phyloP scores from a whole-genome alignment of 2,329 filamentous ascomycete species.

The Berkeleyomyces basicola region DNA sequence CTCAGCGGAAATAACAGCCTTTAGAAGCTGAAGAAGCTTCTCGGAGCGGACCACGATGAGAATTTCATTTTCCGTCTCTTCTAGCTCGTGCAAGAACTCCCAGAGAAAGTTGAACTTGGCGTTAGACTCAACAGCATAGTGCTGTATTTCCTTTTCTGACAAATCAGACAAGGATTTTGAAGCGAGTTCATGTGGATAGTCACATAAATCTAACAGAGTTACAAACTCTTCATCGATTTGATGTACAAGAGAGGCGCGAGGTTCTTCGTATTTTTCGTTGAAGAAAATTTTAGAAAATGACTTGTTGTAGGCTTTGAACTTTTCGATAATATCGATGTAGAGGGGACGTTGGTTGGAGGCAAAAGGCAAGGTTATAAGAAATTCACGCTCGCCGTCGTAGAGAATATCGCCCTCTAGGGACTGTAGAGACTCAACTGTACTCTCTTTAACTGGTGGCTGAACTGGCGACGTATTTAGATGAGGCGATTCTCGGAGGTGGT shows the following conservation, averaged over 20 bases:
- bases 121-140: slow-evolving; percentile 38
- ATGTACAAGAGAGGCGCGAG: slow-evolving; percentile 24
- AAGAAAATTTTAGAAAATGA: slow-evolving; percentile 29
- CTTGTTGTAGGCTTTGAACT: slow-evolving; percentile 28
- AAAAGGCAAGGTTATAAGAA: slow-evolving; percentile 40
- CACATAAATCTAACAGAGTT: slow-evolving; percentile 36
- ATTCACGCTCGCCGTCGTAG: slow-evolving; percentile 23
- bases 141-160: slow-evolving; percentile 28
- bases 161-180: slow-evolving; percentile 26
- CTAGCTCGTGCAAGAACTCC: slow-evolving; percentile 33
- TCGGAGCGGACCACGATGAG: slow-evolving; percentile 37
- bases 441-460: slow-evolving; percentile 4
- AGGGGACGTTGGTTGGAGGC: slow-evolving; percentile 33
- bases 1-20: slow-evolving; percentile 29
- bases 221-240: slow-evolving; percentile 36
- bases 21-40: slow-evolving; percentile 34
- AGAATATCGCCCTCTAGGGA: neutral
- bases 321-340: slow-evolving; percentile 33
- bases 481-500: slow-evolving; percentile 6
- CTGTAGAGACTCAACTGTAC: slow-evolving; percentile 4
- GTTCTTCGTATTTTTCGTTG: slow-evolving; percentile 23
- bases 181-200: slow-evolving; percentile 36
- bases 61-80: slow-evolving; percentile 29
- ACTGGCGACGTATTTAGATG: slow-evolving; percentile 10
- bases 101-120: slow-evolving; percentile 43